These are phyloP conservation scores for Saccharomyces hybrid DNA, from an alignment of 1,139 yeast species.

Conservation along the genomic window DNA sequence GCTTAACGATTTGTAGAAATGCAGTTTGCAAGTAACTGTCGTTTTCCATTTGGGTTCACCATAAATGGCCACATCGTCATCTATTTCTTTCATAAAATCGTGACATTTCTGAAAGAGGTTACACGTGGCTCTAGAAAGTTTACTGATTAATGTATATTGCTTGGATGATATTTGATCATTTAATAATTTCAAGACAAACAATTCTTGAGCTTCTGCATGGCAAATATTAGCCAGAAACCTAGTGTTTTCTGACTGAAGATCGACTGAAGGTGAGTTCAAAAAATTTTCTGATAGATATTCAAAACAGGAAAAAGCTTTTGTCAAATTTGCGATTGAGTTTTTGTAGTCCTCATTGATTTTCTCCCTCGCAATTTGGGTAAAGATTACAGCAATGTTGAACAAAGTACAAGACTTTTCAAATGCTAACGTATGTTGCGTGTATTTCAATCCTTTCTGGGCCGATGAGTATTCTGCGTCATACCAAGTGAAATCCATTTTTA, in stretches of 20 bases:
- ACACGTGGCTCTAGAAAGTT: constrained; percentile 58
- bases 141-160: constrained; percentile 59
- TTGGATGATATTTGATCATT: constrained; percentile 35
- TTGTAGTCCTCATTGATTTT: constrained; percentile 43
- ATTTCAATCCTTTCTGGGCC: constrained; percentile 37
- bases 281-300: constrained; percentile 71
- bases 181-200: constrained; percentile 59
- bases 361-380: constrained; percentile 42
- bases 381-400: constrained; percentile 61
- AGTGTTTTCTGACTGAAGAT: constrained; percentile 63
- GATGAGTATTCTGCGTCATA: constrained; percentile 49
- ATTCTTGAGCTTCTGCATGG: constrained; percentile 86
- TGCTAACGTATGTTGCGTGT: constrained; percentile 61
- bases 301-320: constrained; percentile 75
- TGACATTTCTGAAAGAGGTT: constrained; percentile 48
- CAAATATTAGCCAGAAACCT: constrained; percentile 55
- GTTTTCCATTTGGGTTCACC: constrained; percentile 37
- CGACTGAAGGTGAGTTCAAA: constrained; percentile 82
- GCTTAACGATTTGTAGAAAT: constrained; percentile 42
- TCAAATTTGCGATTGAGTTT: constrained; percentile 52
- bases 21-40: constrained; percentile 37
- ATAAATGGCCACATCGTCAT: constrained; percentile 37
- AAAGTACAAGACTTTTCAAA: constrained; percentile 84
- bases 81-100: constrained; percentile 34
- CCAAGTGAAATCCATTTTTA: constrained; percentile 69